Percentiles rank a stretch among this genome's conserved stretches.
These are phyloP conservation scores for Daedalea quercina DNA, from an alignment of 768 basidiomycete species.

Conservation along the genomic window DNA sequence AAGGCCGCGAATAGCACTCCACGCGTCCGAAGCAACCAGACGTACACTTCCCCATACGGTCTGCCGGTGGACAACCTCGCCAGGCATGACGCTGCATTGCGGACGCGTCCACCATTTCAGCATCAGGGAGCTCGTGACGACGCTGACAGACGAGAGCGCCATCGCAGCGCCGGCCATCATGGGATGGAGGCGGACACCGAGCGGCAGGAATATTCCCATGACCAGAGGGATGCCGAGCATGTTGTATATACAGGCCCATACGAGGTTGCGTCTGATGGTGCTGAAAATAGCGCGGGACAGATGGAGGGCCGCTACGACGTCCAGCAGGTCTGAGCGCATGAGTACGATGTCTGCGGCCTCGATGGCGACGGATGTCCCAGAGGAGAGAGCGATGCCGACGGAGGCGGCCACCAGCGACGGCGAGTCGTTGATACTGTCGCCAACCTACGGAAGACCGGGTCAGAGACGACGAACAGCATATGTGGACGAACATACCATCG, in stretches of 20 bases:
- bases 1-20: constrained; percentile 33
- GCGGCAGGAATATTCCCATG: constrained; percentile 93
- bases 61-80: constrained; percentile 31
- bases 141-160: constrained; percentile 96
- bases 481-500: constrained; percentile 60
- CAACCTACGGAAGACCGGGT: constrained; percentile 55
- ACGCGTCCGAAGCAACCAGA: constrained; percentile 37
- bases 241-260: constrained; percentile 97
- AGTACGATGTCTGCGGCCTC: constrained; percentile 98
- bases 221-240: constrained; percentile 91
- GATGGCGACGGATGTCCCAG: constrained; percentile 94
- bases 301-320: constrained; percentile 94
- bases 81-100: constrained; percentile 62
- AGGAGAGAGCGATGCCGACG: constrained; percentile 93
- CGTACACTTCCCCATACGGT: constrained; percentile 35
- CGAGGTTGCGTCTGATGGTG: constrained; percentile 86
- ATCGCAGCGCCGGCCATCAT: constrained; percentile 99
- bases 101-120: constrained; percentile 83
- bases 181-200: constrained; percentile 90
- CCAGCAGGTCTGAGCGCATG: constrained; percentile 93
- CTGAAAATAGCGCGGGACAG: constrained; percentile 84
- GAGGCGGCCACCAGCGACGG: constrained; percentile 94
- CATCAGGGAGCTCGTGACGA: constrained; percentile 84
- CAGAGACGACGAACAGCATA: neutral
- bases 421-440: constrained; percentile 98